Conservation (phyloP, 2,329 filamentous ascomycete species). For the Colletotrichum tabaci region DNA sequence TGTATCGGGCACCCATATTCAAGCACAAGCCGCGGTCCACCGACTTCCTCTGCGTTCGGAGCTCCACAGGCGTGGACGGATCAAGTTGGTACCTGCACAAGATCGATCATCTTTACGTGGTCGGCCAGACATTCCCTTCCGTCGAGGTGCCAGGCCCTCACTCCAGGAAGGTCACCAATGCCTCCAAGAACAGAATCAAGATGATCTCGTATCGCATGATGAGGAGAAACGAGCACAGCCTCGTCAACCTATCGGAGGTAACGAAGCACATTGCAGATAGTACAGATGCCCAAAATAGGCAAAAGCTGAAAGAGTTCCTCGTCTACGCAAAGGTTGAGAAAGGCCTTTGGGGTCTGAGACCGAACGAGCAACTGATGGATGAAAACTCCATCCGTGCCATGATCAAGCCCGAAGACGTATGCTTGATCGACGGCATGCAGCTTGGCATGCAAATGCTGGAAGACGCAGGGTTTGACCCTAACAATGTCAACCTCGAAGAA, state of each 20-base stretch:
- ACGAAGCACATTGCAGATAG: slow-evolving; percentile 94
- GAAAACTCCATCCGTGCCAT: slow-evolving; percentile 85
- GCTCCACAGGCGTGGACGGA: slow-evolving; percentile 83
- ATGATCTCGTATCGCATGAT: slow-evolving; percentile 95
- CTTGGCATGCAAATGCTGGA: slow-evolving; percentile 91
- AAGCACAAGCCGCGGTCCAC: slow-evolving; percentile 82
- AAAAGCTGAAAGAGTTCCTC: slow-evolving; percentile 97
- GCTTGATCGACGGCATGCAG: slow-evolving; percentile 95
- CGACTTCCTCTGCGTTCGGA: slow-evolving; percentile 91
- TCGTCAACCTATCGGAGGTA: slow-evolving; percentile 84
- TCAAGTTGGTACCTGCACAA: slow-evolving; percentile 87
- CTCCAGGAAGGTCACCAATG: slow-evolving; percentile 94
- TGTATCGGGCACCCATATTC: slow-evolving; percentile 96
- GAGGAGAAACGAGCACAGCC: slow-evolving; percentile 78
- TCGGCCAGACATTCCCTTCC: slow-evolving; percentile 93
- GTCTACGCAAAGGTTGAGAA: slow-evolving; percentile 90
- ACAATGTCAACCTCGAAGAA: slow-evolving; percentile 73
- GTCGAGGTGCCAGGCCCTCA: slow-evolving; percentile 95
- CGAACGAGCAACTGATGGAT: slow-evolving; percentile 82
- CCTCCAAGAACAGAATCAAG: slow-evolving; percentile 96
- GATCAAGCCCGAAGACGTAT: slow-evolving; percentile 97
- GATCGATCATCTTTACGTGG: slow-evolving; percentile 91
- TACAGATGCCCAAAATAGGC: slow-evolving; percentile 94
- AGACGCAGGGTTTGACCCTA: slow-evolving; percentile 87
- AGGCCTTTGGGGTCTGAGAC: slow-evolving; percentile 83